phyloP scores from a whole-genome alignment of 306 rosid genomes.

The Comarum palustre region DNA sequence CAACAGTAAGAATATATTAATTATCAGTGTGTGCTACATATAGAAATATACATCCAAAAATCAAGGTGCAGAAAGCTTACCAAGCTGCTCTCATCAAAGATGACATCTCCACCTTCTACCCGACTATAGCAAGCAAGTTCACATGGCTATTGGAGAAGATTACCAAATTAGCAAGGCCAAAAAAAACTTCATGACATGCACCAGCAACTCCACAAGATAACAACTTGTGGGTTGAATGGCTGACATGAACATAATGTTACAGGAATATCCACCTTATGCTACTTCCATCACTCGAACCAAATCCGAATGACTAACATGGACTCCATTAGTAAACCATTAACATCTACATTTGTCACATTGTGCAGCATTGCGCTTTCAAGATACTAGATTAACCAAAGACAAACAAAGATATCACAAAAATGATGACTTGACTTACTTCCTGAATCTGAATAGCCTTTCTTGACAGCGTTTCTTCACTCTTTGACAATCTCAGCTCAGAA shows the following conservation, averaged over 20 bases:
- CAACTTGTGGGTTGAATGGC: neutral
- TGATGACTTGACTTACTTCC: constrained; percentile 32
- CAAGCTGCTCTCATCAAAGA: constrained; percentile 79
- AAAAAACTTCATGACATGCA: neutral
- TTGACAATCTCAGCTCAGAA: constrained; percentile 75
- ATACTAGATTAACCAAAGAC: neutral
- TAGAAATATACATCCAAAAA: neutral
- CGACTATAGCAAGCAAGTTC: constrained; percentile 89
- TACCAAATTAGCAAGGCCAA: constrained; percentile 19
- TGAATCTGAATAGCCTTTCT: constrained; percentile 52
- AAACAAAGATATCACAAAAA: neutral
- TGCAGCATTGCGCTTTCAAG: neutral
- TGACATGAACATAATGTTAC: neutral
- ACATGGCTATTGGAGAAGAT: constrained; percentile 57
- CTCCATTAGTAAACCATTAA: neutral
- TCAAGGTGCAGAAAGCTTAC: constrained; percentile 43
- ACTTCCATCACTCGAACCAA: neutral
- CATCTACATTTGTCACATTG: neutral
- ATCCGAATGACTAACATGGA: neutral
- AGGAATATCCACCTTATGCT: neutral
- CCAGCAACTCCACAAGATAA: neutral
- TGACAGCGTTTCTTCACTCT: constrained; percentile 63
- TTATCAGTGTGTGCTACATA: neutral
- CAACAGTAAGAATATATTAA: neutral
- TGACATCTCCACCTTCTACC: constrained; percentile 82